Percentiles rank a stretch among this genome's conserved stretches.
These are phyloP conservation scores for Papiliotrema laurentii DNA, from an alignment of 1,284 basidiomycete genomes.

Conservation along the genomic window DNA sequence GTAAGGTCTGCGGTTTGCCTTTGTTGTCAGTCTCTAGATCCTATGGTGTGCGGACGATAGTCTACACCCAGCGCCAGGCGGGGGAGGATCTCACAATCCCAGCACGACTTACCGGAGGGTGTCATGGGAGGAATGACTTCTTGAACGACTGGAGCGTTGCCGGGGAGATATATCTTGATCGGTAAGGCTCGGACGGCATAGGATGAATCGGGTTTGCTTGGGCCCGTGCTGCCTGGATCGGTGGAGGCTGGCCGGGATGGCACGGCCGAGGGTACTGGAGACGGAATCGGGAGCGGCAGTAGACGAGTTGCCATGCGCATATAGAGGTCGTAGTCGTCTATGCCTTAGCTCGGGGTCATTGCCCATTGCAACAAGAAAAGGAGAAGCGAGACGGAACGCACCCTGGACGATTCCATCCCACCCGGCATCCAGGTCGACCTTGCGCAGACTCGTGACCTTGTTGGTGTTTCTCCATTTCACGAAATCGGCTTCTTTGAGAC, in stretches of 20 bases:
- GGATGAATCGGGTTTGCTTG: constrained; percentile 51
- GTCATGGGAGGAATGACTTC: constrained; percentile 74
- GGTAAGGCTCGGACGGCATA: constrained; percentile 82
- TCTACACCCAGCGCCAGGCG: too few relatives aligned
- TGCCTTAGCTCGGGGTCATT: background rate
- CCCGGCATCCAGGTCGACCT: constrained; percentile 84
- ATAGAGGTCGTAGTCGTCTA: constrained; percentile 92
- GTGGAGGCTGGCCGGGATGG: constrained; percentile 65
- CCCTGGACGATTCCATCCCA: constrained; percentile 92
- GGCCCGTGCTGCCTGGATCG: constrained; percentile 58
- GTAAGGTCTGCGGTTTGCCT: constrained; percentile 51
- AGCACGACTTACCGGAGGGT: constrained; percentile 27
- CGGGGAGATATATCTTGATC: constrained; percentile 82
- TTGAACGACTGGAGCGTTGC: constrained; percentile 78
- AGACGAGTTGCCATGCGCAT: constrained; percentile 87
- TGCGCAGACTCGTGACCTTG: constrained; percentile 78
- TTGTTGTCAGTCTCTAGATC: background rate
- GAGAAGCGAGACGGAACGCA: constrained; percentile 48
- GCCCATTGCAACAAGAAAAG: background rate
- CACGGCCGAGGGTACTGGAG: constrained; percentile 52
- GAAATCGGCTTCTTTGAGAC: constrained; percentile 91
- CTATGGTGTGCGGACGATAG: too few relatives aligned
- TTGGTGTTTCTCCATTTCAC: constrained; percentile 91
- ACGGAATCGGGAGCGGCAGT: constrained; percentile 55
- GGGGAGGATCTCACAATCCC: too few relatives aligned